Percentiles rank a stretch among this genome's conserved stretches.
These are phyloP conservation scores for Candolleomyces aberdarensis DNA, from an alignment of 768 basidiomycete species.

Conservation along the genomic window DNA sequence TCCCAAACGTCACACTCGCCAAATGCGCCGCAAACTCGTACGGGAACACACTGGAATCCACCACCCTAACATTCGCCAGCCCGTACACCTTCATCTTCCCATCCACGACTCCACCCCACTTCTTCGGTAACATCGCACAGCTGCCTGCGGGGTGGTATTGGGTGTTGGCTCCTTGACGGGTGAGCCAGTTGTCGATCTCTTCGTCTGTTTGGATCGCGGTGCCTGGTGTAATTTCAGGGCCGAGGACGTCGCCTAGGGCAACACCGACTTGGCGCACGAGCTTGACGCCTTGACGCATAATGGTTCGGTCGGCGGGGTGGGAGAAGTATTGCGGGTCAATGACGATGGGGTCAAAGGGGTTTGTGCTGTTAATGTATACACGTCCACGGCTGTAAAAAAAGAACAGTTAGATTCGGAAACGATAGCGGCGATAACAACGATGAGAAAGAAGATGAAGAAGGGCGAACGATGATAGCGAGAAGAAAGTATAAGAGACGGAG, in stretches of 20 bases:
- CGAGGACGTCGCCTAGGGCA: conserved; percentile 42
- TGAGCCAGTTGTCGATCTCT: conserved; percentile 50
- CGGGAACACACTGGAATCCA: conserved; percentile 55
- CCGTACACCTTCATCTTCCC: conserved; percentile 27
- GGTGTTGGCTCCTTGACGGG: conserved; percentile 34
- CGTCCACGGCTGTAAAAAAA: conserved; percentile 45
- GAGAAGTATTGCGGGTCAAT: conserved; percentile 69
- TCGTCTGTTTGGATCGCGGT: conserved; percentile 46
- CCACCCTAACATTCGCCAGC: conserved; percentile 52
- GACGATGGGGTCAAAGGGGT: conserved; percentile 55
- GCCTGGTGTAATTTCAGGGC: conserved; percentile 22
- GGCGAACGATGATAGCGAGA: too few relatives aligned
- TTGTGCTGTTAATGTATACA: conserved; percentile 57
- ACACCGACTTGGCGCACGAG: conserved; percentile 53
- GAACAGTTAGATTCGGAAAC: too few relatives aligned
- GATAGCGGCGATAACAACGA: too few relatives aligned
- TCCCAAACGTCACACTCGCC: conserved; percentile 24
- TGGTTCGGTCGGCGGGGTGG: conserved; percentile 34
- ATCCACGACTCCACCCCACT: conserved; percentile 30
- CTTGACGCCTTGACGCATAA: conserved; percentile 58
- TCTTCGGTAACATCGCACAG: conserved; percentile 28
- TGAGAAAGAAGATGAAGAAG: too few relatives aligned
- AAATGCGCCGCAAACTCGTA: conserved; percentile 36
- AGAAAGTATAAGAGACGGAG: too few relatives aligned
- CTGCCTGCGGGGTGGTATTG: conserved; percentile 54